A percentile compares a stretch with the other conserved stretches of the same genome.
Conservation (phyloP, 176 grass and related monocot genomes). For the Coix lacrymajobi region DNA sequence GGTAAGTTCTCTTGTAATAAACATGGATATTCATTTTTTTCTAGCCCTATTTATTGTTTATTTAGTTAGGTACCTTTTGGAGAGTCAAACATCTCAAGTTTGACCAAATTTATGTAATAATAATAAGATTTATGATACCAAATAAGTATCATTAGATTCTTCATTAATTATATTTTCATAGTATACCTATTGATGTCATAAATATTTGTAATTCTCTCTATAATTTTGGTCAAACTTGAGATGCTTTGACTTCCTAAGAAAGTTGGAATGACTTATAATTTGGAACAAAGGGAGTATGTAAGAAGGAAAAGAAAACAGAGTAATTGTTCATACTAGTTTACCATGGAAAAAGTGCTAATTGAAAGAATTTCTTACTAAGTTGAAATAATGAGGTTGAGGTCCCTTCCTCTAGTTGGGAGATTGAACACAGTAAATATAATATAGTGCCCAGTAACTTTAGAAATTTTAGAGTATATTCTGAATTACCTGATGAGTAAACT, state of each 20-base stretch:
- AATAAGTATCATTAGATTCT: too few species aligned
- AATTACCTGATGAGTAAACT: background rate
- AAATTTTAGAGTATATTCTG: background rate
- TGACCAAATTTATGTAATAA: too few species aligned
- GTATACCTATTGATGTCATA: too few species aligned
- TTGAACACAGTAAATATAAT: background rate
- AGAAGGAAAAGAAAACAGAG: background rate
- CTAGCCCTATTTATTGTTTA: background rate
- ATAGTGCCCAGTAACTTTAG: background rate
- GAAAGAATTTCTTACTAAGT: constrained; percentile 5
- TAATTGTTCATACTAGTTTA: constrained; percentile 6
- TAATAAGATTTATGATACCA: too few species aligned
- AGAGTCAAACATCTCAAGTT: too few species aligned
- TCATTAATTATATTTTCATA: too few species aligned
- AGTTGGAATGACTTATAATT: too few species aligned
- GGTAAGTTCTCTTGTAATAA: constrained; percentile 33
- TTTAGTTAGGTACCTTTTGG: background rate
- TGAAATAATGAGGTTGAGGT: background rate
- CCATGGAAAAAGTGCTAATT: background rate
- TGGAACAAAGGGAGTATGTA: too few species aligned
- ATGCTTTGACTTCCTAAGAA: too few species aligned
- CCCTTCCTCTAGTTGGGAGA: background rate
- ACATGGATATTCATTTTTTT: background rate
- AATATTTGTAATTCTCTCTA: too few species aligned
- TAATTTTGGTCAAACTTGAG: too few species aligned